phyloP scores from a whole-genome alignment of 352 stramenopile genomes.

The Phytophthora fragariae region DNA sequence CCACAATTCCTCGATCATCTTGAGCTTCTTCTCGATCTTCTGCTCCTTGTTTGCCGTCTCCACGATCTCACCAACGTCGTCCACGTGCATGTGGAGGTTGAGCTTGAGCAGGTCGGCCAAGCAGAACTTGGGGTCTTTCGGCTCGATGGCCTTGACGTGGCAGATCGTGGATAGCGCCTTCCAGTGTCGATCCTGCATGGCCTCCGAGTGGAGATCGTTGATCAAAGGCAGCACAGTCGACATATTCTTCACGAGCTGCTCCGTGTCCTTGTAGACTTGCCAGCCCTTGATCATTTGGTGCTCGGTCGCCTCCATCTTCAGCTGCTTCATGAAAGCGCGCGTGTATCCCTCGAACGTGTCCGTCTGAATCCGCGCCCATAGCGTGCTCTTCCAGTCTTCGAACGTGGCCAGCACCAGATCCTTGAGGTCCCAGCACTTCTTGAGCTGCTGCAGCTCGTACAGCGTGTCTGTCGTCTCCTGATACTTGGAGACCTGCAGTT shows the following conservation, averaged over 20 bases:
- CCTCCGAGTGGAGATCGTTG: slow-evolving; percentile 95
- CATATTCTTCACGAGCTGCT: slow-evolving; percentile 91
- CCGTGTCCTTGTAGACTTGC: slow-evolving; percentile 90
- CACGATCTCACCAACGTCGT: slow-evolving; percentile 89
- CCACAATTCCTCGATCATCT: slow-evolving; percentile 90
- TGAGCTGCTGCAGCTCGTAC: slow-evolving; percentile 88
- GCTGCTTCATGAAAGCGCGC: slow-evolving; percentile 85
- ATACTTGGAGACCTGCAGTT: slow-evolving; percentile 89
- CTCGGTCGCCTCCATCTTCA: slow-evolving; percentile 84
- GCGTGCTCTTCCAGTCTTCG: slow-evolving; percentile 86
- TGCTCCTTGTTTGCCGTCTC: slow-evolving; percentile 91
- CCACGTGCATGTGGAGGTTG: slow-evolving; percentile 82
- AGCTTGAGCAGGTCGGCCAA: slow-evolving; percentile 89
- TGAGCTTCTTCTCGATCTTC: slow-evolving; percentile 92
- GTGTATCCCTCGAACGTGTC: slow-evolving; percentile 82
- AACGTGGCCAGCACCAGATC: slow-evolving; percentile 84
- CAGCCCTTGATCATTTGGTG: slow-evolving; percentile 89
- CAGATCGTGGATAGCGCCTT: slow-evolving; percentile 86
- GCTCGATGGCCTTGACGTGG: slow-evolving; percentile 89
- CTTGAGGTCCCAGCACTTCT: slow-evolving; percentile 90
- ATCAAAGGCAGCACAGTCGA: slow-evolving; percentile 89
- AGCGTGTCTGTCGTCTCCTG: slow-evolving; percentile 90
- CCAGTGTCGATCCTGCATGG: slow-evolving; percentile 96
- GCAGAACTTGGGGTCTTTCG: slow-evolving; percentile 84
- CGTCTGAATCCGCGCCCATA: slow-evolving; percentile 86